Evolutionary conservation across 139 green algal genomes (phyloP).

Genomic region (Coccomyxa sp.): DNA sequence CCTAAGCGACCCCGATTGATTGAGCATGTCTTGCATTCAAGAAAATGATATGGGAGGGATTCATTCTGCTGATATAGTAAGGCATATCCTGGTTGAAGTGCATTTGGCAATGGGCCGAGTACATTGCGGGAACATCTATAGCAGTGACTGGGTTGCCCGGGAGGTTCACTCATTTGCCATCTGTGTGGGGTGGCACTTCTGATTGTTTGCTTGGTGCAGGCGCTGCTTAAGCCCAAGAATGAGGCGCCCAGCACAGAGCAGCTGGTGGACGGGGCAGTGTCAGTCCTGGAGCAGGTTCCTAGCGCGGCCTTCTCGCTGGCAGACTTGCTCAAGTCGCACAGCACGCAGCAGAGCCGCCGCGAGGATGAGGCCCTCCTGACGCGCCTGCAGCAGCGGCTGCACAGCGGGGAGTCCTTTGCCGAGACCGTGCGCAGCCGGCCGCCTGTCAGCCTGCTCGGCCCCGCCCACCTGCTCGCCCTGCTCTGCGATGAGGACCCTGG

Average conservation of each 20-base stretch:
- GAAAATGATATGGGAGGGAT: too few relatives aligned
- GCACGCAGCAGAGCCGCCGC: slow-evolving; percentile 45
- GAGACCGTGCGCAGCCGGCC: background rate
- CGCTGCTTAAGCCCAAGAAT: background rate
- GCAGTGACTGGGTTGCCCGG: too few relatives aligned
- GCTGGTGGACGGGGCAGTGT: slow-evolving; percentile 53
- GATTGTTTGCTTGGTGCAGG: background rate
- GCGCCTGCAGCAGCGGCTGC: slow-evolving; percentile 48
- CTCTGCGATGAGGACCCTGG: slow-evolving; percentile 49
- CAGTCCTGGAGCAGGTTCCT: slow-evolving; percentile 35
- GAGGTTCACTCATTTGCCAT: too few relatives aligned
- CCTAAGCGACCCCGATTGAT: too few relatives aligned
- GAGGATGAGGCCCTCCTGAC: slow-evolving; percentile 29
- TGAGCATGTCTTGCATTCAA: too few relatives aligned
- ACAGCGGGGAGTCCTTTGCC: background rate
- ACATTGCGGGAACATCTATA: too few relatives aligned
- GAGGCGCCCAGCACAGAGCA: slow-evolving; percentile 6
- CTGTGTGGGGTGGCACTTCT: too few relatives aligned
- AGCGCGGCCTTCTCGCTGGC: slow-evolving; percentile 30
- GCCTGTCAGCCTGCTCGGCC: slow-evolving; percentile 8
- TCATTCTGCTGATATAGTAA: too few relatives aligned
- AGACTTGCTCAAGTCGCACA: slow-evolving; percentile 53
- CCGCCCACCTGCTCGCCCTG: slow-evolving; percentile 67
- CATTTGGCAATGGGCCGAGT: too few relatives aligned
- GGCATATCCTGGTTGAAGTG: too few relatives aligned